Evolutionary conservation across 371 early-diverging fungal species (phyloP).

Genomic region (Coemansia sp.): DNA sequence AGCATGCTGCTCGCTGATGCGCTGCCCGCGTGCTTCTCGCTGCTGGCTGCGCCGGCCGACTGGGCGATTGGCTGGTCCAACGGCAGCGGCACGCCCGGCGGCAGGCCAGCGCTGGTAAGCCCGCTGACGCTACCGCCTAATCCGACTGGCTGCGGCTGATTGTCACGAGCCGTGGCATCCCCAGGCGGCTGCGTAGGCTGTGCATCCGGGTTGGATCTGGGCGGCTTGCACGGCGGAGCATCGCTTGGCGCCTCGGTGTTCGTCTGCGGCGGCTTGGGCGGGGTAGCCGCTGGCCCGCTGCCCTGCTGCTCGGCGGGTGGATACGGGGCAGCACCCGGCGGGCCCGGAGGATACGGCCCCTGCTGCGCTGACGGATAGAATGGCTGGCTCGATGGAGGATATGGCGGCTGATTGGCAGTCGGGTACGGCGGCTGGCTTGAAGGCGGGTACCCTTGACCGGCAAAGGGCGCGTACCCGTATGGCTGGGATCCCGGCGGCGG

Average conservation of each 20-base stretch:
- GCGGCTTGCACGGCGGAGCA: neutral
- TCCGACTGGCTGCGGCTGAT: neutral
- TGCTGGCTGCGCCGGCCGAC: slow-evolving; percentile 16
- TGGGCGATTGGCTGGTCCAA: slow-evolving; percentile 31
- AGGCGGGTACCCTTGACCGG: slow-evolving; percentile 17
- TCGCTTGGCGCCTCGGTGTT: neutral
- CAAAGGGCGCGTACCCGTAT: neutral
- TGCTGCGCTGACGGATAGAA: neutral
- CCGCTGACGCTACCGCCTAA: neutral
- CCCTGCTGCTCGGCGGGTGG: slow-evolving; percentile 8
- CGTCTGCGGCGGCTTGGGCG: slow-evolving; percentile 1
- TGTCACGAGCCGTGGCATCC: neutral
- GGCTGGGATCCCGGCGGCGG: slow-evolving; percentile 16
- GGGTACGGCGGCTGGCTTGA: no score
- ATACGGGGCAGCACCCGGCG: neutral
- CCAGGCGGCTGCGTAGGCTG: neutral
- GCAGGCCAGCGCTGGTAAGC: slow-evolving; percentile 4
- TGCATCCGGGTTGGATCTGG: no score
- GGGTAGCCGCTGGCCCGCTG: neutral
- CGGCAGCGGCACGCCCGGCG: slow-evolving; percentile 33
- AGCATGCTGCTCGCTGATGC: slow-evolving; percentile 18
- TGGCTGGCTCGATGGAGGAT: no score
- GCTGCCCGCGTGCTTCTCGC: slow-evolving; percentile 5
- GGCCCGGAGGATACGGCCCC: slow-evolving; percentile 20
- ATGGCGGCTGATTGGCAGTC: no score